Conservation (phyloP, 495 filamentous ascomycete species). For the Lindgomyces ingoldianus region DNA sequence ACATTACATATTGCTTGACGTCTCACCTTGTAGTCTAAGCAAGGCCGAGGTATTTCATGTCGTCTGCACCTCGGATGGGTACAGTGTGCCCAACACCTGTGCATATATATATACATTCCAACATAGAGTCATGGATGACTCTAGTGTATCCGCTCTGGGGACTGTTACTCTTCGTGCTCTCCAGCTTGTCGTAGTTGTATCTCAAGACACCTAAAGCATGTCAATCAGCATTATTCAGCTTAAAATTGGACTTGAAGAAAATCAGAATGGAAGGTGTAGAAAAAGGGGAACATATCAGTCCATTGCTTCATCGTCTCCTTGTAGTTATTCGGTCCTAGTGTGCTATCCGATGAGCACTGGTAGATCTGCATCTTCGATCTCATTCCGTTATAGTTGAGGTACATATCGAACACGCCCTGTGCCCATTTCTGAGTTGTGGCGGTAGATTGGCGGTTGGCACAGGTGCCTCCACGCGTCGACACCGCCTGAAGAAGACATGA, state of each 20-base stretch:
- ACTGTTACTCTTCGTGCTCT: slow-evolving; percentile 23
- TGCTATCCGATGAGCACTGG: slow-evolving; percentile 55
- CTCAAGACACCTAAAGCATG: slow-evolving; percentile 57
- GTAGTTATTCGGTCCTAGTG: slow-evolving; percentile 54
- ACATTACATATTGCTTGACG: not conserved
- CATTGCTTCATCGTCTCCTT: slow-evolving; percentile 61
- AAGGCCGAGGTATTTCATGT: slow-evolving; percentile 33
- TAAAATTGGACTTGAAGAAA: too few species aligned
- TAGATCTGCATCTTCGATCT: slow-evolving; percentile 59
- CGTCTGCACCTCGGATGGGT: slow-evolving; percentile 26
- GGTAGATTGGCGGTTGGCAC: slow-evolving; percentile 53
- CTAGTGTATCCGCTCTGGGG: slow-evolving; percentile 51
- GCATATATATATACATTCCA: slow-evolving; percentile 52
- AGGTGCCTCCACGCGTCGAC: slow-evolving; percentile 56
- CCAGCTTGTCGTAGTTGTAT: slow-evolving; percentile 21
- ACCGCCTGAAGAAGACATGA: slow-evolving; percentile 44
- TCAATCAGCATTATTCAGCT: too few species aligned
- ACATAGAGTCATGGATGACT: slow-evolving; percentile 49
- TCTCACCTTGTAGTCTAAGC: slow-evolving; percentile 2
- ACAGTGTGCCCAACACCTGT: slow-evolving; percentile 52
- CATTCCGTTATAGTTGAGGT: slow-evolving; percentile 56
- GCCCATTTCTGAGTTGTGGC: slow-evolving; percentile 55
- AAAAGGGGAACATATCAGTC: too few species aligned
- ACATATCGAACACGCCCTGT: slow-evolving; percentile 52
- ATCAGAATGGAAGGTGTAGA: too few species aligned